phyloP scores from a whole-genome alignment of 441 rosid species.

The Dalechampia spathulata region DNA sequence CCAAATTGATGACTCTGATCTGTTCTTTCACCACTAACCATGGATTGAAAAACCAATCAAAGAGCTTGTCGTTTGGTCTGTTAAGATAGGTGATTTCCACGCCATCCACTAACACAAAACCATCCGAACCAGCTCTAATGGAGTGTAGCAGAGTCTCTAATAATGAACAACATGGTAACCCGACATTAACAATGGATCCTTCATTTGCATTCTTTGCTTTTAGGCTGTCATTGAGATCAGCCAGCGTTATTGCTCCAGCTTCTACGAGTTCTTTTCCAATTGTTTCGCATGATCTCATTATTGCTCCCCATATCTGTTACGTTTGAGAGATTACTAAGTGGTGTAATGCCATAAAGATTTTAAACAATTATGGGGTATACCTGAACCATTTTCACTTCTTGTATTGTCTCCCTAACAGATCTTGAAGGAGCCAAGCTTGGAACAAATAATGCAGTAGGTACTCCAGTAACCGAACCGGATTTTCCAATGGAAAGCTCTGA shows the following conservation, averaged over 20 bases:
- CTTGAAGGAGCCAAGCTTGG: constrained; percentile 62
- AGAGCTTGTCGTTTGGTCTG: constrained; percentile 60
- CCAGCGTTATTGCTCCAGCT: constrained; percentile 34
- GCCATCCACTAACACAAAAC: constrained; percentile 51
- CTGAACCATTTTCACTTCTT: constrained; percentile 85
- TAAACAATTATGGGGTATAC: constrained; percentile 21
- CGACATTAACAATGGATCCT: constrained; percentile 41
- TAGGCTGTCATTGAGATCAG: constrained; percentile 47
- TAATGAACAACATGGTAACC: constrained; percentile 58
- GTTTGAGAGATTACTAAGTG: too few species aligned
- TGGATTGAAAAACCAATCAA: constrained; percentile 83
- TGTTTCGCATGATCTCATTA: constrained; percentile 52
- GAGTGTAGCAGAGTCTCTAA: constrained; percentile 51
- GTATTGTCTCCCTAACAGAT: constrained; percentile 68
- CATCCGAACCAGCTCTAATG: constrained; percentile 50
- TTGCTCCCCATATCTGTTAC: constrained; percentile 52
- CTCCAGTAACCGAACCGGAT: constrained; percentile 26
- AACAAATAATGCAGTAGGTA: constrained; percentile 60
- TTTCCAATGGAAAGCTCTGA: constrained; percentile 44
- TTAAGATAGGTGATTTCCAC: constrained; percentile 56
- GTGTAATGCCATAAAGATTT: too few species aligned
- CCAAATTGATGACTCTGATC: constrained; percentile 45
- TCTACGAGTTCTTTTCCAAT: constrained; percentile 64
- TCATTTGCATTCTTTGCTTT: constrained; percentile 45
- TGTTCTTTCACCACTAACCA: constrained; percentile 71